Evolutionary conservation across 352 stramenopile species (phyloP).

Genomic region (Pythium inflatum): DNA sequence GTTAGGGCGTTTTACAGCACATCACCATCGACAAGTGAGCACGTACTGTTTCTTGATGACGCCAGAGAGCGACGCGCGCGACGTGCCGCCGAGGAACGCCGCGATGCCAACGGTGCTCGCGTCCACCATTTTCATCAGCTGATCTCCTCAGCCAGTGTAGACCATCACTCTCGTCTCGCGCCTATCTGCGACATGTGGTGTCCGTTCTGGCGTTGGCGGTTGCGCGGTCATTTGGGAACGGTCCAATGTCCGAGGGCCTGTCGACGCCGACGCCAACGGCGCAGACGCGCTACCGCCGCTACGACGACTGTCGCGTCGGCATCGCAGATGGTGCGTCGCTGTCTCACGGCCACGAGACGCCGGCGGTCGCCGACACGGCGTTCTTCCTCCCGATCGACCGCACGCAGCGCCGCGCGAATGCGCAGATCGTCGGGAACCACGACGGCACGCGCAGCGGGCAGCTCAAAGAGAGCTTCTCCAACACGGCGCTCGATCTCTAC

Average conservation of each 20-base stretch:
- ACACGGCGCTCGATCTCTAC: constrained; percentile 78
- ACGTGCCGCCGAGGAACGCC: constrained; percentile 40
- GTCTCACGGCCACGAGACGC: constrained; percentile 1
- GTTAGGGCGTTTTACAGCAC: not conserved
- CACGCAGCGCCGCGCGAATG: constrained; percentile 26
- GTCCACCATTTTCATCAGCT: constrained; percentile 17
- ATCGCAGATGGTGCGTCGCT: not conserved
- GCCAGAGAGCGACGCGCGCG: constrained; percentile 28
- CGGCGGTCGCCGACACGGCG: constrained; percentile 24
- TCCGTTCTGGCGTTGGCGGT: too few relatives aligned
- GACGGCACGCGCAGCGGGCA: constrained; percentile 35
- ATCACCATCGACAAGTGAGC: too few relatives aligned
- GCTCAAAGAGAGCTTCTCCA: constrained; percentile 50
- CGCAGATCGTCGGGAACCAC: constrained; percentile 27
- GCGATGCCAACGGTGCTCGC: constrained; percentile 51
- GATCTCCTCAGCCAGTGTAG: constrained; percentile 14
- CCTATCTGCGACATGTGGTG: constrained; percentile 10
- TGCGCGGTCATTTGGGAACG: not conserved
- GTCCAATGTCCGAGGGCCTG: not conserved
- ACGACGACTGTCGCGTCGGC: constrained; percentile 16
- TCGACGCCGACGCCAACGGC: not conserved
- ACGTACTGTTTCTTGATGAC: constrained; percentile 57
- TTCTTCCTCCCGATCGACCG: constrained; percentile 37
- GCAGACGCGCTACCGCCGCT: constrained; percentile 22
- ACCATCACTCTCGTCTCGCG: not conserved